Conservation (phyloP, 2,329 filamentous ascomycete species). For the Knoxdaviesia capensis region DNA sequence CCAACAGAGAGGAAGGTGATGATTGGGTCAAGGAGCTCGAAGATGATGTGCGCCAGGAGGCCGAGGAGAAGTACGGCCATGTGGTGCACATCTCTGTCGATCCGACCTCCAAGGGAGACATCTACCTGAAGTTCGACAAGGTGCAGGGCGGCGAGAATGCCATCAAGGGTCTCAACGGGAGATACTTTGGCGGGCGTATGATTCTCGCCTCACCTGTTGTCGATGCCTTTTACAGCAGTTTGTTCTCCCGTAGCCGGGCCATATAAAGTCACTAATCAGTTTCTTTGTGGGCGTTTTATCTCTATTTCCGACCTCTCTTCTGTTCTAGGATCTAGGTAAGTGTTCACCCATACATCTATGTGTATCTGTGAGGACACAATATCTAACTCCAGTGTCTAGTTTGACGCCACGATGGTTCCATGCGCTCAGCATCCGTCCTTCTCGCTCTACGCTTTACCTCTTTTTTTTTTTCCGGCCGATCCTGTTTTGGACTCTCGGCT, state of each 20-base stretch:
- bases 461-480: too few species aligned
- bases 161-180: conserved; percentile 91
- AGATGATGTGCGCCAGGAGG: conserved; percentile 81
- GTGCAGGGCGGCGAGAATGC: conserved; percentile 92
- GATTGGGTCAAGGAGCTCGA: conserved; percentile 85
- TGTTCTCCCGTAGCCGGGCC: conserved; percentile 73
- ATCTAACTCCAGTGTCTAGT: too few species aligned
- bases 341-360: too few species aligned
- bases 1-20: conserved; percentile 59
- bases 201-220: conserved; percentile 93
- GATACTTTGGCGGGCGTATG: conserved; percentile 82
- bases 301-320: too few species aligned
- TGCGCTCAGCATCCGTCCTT: too few species aligned
- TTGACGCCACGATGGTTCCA: too few species aligned
- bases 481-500: too few species aligned
- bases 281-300: background rate
- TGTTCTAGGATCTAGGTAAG: too few species aligned
- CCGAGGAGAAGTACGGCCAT: conserved; percentile 86
- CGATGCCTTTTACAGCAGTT: conserved; percentile 94
- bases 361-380: too few species aligned
- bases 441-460: too few species aligned
- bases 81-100: conserved; percentile 95
- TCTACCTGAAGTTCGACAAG: conserved; percentile 96
- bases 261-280: conserved; percentile 31
- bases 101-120: conserved; percentile 82